Evolutionary conservation across 192 early-diverging fungal genomes (phyloP), one percentile per base, ranked within the genome.

Genomic region (Podila epigama): DNA sequence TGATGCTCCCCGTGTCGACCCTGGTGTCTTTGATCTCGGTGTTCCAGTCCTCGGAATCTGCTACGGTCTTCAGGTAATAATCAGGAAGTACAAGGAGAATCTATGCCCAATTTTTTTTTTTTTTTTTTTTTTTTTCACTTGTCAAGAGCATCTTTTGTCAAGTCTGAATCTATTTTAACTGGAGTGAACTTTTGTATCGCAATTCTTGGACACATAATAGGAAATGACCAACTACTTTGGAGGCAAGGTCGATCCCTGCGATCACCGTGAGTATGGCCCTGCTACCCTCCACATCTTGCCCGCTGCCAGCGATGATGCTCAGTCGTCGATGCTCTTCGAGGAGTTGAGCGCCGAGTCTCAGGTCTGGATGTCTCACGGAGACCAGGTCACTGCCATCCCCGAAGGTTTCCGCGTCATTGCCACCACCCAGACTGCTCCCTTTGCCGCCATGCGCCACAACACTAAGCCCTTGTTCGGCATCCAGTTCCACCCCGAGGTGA

Each of bases 401-500:
- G 70, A 79, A 27, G 93, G 90, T 55, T 99, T 99, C 88, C 84
- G 75, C 28, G 84, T 93, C 40, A 92, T 96, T 70, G 96, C 94
- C 41, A 85, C 86, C 55, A 99, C 97, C 51, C 68, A 77, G 44
- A 97, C 96, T 51, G 91, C 96, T 58, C 95, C 90, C 39, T 97
- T 92, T 69, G 92, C 94, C 22, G 97, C 96, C 39, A 89, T 98
- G 60, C 92, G 89, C 59, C 92, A 96, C 66, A 84, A 84, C 34
- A 83, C 89, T 59, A 91, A 91, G 80, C 83, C 87, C 12, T 91
- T 96, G 68, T 99, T 92, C 81, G 97, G 95, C 37, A 94, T 99
- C 62, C 97, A 99, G 87, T 97, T 99, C 92, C 97, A 99, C 84
- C 97, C 97, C 42, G 97, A 99, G 80, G 96, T 99, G 60, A 96